These are phyloP conservation scores for Tuber indicum DNA, from an alignment of 495 filamentous ascomycete genomes.

Conservation along the genomic window DNA sequence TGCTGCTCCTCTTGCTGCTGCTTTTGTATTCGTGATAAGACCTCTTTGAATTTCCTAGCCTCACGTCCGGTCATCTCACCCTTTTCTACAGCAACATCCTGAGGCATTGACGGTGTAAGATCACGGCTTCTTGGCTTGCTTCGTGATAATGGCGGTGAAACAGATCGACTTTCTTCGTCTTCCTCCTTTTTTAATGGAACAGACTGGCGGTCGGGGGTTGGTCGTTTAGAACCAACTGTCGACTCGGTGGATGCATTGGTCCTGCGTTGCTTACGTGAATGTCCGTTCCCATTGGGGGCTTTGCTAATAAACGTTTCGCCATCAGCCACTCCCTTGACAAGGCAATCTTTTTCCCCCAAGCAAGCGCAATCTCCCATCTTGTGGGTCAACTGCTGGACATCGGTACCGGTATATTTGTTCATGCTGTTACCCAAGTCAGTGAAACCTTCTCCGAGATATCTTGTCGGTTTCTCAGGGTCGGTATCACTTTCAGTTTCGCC, in stretches of 20 bases:
- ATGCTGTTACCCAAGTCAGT: conserved; percentile 18
- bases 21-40: conserved; percentile 40
- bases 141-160: conserved; percentile 31
- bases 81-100: conserved; percentile 34
- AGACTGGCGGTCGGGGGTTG: conserved; percentile 24
- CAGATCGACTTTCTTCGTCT: conserved; percentile 46
- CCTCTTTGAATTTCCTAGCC: conserved; percentile 38
- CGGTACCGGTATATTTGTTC: conserved; percentile 23
- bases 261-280: conserved; percentile 21
- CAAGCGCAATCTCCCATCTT: conserved; percentile 41
- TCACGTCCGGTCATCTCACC: conserved; percentile 38
- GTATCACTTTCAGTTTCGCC: conserved; percentile 36
- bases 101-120: conserved; percentile 32
- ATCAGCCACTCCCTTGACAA: conserved; percentile 19
- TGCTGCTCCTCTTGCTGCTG: conserved; percentile 37
- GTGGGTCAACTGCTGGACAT: conserved; percentile 24
- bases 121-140: conserved; percentile 39
- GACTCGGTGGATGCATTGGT: conserved; percentile 32
- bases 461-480: conserved; percentile 30
- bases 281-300: conserved; percentile 24
- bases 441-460: conserved; percentile 32
- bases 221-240: conserved; percentile 17
- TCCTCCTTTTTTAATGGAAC: conserved; percentile 41
- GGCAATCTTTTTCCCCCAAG: conserved; percentile 26
- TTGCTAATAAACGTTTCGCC: conserved; percentile 18